Conservation (phyloP, 129 eudicot species). For the Ambrosia artemisiifolia region DNA sequence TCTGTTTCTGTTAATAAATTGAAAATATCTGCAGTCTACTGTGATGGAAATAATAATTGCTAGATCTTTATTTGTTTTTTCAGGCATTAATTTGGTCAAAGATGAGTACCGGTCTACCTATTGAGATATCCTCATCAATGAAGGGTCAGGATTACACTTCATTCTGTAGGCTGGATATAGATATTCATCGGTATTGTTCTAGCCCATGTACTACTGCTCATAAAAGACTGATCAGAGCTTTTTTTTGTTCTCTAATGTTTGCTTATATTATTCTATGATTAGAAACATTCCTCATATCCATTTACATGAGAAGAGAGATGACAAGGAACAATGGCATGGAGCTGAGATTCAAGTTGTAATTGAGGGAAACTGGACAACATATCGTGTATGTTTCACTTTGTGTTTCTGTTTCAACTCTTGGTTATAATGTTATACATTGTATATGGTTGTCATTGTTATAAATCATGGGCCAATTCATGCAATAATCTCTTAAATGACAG, state of each 20-base stretch:
- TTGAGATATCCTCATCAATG: constrained; percentile 96
- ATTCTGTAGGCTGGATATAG: constrained; percentile 96
- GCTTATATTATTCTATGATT: constrained; percentile 10
- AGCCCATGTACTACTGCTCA: neutral
- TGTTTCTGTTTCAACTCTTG: constrained; percentile 7
- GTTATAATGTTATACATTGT: constrained; percentile 13
- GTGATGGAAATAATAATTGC: constrained; percentile 1
- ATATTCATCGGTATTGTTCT: constrained; percentile 67
- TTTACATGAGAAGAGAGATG: constrained; percentile 79
- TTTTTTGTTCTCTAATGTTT: constrained; percentile 6
- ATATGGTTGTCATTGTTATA: neutral
- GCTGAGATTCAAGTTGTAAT: constrained; percentile 99
- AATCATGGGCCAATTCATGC: constrained; percentile 10
- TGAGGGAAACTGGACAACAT: constrained; percentile 99
- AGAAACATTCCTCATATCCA: constrained; percentile 96
- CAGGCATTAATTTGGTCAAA: constrained; percentile 99
- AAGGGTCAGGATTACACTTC: constrained; percentile 67
- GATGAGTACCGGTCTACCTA: constrained; percentile 99
- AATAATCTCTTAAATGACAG: constrained; percentile 1
- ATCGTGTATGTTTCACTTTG: constrained; percentile 62
- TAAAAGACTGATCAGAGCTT: neutral
- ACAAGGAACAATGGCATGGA: constrained; percentile 90
- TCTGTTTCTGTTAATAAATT: neutral
- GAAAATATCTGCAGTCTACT: neutral
- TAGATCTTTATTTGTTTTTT: constrained; percentile 18